Conservation (phyloP, 2,329 filamentous ascomycete genomes). For the Colletotrichum shisoi region DNA sequence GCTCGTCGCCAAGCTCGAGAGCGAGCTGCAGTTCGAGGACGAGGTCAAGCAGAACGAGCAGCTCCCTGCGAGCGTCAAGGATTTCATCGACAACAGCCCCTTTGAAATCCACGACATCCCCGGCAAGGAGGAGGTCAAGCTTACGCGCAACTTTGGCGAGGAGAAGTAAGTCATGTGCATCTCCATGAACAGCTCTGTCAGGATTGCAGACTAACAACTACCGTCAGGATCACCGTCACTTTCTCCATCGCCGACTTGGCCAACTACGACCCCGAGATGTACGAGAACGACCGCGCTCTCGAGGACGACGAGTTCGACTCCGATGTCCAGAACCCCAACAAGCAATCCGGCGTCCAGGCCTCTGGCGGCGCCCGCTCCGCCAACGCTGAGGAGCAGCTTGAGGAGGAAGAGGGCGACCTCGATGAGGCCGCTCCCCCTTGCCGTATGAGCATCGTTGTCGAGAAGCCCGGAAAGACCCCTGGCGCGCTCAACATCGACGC, state of each 20-base stretch:
- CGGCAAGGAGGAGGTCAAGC: slow-evolving; percentile 86
- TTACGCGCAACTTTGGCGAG: slow-evolving; percentile 83
- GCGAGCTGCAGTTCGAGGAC: slow-evolving; percentile 83
- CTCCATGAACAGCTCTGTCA: background rate
- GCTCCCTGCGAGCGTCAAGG: slow-evolving; percentile 78
- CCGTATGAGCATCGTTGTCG: slow-evolving; percentile 83
- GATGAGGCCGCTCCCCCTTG: slow-evolving; percentile 74
- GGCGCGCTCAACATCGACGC: slow-evolving; percentile 89
- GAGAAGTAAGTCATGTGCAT: slow-evolving; percentile 72
- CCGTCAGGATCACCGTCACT: slow-evolving; percentile 73
- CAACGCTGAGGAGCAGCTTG: slow-evolving; percentile 61
- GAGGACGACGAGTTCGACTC: slow-evolving; percentile 59
- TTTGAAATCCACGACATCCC: slow-evolving; percentile 84
- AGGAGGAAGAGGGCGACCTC: slow-evolving; percentile 58
- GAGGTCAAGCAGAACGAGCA: slow-evolving; percentile 78
- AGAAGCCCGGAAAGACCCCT: slow-evolving; percentile 75
- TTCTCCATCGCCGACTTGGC: slow-evolving; percentile 88
- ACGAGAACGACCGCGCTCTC: slow-evolving; percentile 63
- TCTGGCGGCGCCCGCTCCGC: slow-evolving; percentile 59
- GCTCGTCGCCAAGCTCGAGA: slow-evolving; percentile 83
- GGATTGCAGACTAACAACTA: background rate
- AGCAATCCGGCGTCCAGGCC: slow-evolving; percentile 64
- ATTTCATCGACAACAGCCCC: slow-evolving; percentile 84
- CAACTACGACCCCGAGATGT: slow-evolving; percentile 67
- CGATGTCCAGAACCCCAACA: slow-evolving; percentile 60